Percentiles rank a stretch among this genome's conserved stretches.
Evolutionary conservation across 768 basidiomycete species (phyloP).

Genomic region (Guyanaporus albipodus): DNA sequence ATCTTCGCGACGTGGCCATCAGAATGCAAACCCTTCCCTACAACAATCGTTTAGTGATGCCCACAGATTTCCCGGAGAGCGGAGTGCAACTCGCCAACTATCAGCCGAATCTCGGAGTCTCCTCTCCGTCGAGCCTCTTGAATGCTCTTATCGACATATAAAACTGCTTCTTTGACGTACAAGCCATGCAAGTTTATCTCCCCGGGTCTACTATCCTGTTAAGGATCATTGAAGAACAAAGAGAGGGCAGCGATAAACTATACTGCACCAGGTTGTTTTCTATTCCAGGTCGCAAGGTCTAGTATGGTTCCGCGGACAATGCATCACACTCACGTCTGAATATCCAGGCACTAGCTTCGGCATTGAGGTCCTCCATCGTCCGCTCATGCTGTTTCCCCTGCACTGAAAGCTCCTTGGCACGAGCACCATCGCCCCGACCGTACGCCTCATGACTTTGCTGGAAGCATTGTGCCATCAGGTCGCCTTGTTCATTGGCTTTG

Average conservation of each 20-base stretch:
- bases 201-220: conserved; percentile 60
- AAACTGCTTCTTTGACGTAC: conserved; percentile 89
- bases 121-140: conserved; percentile 61
- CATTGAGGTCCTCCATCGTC: conserved; percentile 76
- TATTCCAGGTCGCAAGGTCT: conserved; percentile 22
- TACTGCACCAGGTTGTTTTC: conserved; percentile 69
- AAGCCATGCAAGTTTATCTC: conserved; percentile 90
- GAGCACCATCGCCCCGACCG: conserved; percentile 62
- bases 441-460: conserved; percentile 77
- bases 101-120: conserved; percentile 64
- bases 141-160: conserved; percentile 66
- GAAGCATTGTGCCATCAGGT: conserved; percentile 69
- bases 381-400: conserved; percentile 76
- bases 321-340: conserved; percentile 50
- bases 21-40: conserved; percentile 88
- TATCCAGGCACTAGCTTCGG: conserved; percentile 84
- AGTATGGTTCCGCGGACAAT: not conserved
- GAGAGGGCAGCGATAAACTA: not conserved
- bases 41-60: not conserved
- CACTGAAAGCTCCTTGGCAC: conserved; percentile 77
- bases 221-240: not conserved
- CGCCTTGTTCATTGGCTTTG: conserved; percentile 74
- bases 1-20: conserved; percentile 73
- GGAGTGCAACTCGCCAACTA: conserved; percentile 64
- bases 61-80: not conserved